Conservation (phyloP, 2,329 filamentous ascomycete genomes). For the Trichoderma pleuroti region DNA sequence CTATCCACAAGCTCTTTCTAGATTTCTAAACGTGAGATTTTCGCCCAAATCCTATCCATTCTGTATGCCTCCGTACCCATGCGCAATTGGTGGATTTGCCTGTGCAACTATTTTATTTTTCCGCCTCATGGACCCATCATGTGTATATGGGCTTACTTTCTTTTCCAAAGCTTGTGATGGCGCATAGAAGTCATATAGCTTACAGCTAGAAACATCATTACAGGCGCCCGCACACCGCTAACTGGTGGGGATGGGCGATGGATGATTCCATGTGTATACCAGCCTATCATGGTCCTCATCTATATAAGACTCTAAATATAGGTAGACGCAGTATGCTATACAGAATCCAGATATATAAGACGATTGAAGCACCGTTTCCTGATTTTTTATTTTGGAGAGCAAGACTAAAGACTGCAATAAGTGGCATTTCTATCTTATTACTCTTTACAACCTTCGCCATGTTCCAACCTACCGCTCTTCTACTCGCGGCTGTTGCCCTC, state of each 20-base stretch:
- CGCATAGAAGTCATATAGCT: background rate
- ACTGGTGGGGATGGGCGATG: background rate
- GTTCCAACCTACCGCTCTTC: conserved; percentile 1
- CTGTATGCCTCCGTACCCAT: background rate
- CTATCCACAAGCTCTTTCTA: background rate
- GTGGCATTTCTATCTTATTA: background rate
- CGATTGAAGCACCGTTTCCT: background rate
- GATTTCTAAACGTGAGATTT: background rate
- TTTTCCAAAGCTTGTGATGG: background rate
- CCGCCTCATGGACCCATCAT: background rate
- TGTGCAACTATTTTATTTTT: background rate
- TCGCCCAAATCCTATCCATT: background rate
- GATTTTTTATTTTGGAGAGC: background rate
- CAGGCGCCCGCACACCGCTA: background rate
- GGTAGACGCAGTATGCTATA: background rate
- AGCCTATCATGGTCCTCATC: background rate
- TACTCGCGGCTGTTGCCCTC: background rate
- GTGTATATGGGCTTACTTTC: background rate
- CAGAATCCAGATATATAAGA: background rate
- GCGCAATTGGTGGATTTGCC: background rate
- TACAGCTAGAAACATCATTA: background rate
- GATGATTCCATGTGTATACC: background rate
- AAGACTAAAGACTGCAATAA: background rate
- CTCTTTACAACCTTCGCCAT: background rate
- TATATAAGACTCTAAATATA: background rate